Percentiles rank a stretch among this genome's conserved stretches.
phyloP scores from a whole-genome alignment of 768 basidiomycete genomes.

The Naganishia kalamii region DNA sequence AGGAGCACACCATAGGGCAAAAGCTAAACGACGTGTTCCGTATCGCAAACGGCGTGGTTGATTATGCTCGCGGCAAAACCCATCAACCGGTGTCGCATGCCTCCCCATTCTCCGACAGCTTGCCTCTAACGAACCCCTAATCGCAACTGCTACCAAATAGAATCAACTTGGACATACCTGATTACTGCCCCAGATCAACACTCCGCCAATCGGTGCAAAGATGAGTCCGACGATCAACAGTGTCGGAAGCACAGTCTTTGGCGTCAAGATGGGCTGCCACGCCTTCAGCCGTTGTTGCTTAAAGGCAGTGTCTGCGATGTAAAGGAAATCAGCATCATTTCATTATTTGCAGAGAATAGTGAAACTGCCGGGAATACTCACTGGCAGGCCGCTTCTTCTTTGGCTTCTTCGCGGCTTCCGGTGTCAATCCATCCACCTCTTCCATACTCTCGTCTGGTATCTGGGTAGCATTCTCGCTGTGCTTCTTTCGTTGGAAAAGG shows the following conservation, averaged over 20 bases:
- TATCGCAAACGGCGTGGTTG: too few species aligned
- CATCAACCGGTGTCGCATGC: too few species aligned
- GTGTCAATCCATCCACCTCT: slow-evolving; percentile 57
- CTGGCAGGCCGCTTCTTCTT: slow-evolving; percentile 80
- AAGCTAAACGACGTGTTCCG: too few species aligned
- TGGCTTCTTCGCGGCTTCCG: slow-evolving; percentile 58
- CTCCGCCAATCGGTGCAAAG: slow-evolving; percentile 91
- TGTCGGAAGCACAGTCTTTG: slow-evolving; percentile 93
- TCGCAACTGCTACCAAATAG: background rate
- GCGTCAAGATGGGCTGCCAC: slow-evolving; percentile 98
- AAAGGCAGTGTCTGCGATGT: slow-evolving; percentile 80
- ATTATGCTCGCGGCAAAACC: too few species aligned
- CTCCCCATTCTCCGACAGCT: background rate
- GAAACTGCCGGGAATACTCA: slow-evolving; percentile 48
- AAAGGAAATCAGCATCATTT: background rate
- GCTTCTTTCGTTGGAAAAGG: slow-evolving; percentile 22
- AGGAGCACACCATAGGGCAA: background rate
- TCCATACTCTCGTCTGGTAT: slow-evolving; percentile 46
- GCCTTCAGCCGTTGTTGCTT: slow-evolving; percentile 99
- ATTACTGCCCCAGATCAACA: slow-evolving; percentile 84
- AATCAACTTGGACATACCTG: slow-evolving; percentile 51
- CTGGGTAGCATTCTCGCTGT: slow-evolving; percentile 13
- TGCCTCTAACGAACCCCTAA: background rate
- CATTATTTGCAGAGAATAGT: background rate
- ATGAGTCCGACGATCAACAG: slow-evolving; percentile 89